Evolutionary conservation across 2,329 filamentous ascomycete species (phyloP), one percentile per base, ranked within the genome.

Genomic region (Pestalotiopsis sp.): DNA sequence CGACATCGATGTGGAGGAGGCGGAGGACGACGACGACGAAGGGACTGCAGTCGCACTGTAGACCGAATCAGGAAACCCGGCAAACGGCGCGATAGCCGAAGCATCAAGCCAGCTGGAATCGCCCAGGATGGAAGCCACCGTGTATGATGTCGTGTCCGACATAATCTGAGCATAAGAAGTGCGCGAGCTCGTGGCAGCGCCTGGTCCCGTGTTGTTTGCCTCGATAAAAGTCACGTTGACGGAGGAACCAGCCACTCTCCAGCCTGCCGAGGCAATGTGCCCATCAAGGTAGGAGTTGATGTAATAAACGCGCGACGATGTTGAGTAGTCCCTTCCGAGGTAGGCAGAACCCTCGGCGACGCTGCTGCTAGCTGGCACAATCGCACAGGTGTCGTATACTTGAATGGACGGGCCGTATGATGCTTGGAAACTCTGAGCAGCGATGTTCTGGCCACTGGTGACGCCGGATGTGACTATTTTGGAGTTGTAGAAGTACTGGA

Each of bases 141-240:
- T 70, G 65, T 75, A 75, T 7, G 65, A 31, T 17, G 69, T 72
- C 12, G 61, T 66, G 45, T 71, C 70, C 1, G 69, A 69, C 20
- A 72, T 67, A 0, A 78, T 62, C 11, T 73, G 73, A 2, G 67
- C 75, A 6, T 60, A 68, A 20, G 76, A 74, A 1, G 69, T 65
- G 17, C 77, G 74, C 41, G 69, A 71, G 1, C 71, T 71, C 2
- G 75, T 71, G 6, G 71, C 71, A 41, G 69, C 73, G 3, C 77
- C 77, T 4, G 76, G 73, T 0, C 77, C 77, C 1, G 77, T 79
- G 65, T 79, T 79, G 70, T 79, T 79, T 9, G 73, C 73, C 63
- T 79, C 77, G 1, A 70, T 72, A 38, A 79, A 79, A 2, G 73
- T 73, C 4, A 76, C 77, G 20, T 64, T 64, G 41, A 76, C 77